phyloP scores from a whole-genome alignment of 2,329 filamentous ascomycete species.

The Macrophomina tecta region DNA sequence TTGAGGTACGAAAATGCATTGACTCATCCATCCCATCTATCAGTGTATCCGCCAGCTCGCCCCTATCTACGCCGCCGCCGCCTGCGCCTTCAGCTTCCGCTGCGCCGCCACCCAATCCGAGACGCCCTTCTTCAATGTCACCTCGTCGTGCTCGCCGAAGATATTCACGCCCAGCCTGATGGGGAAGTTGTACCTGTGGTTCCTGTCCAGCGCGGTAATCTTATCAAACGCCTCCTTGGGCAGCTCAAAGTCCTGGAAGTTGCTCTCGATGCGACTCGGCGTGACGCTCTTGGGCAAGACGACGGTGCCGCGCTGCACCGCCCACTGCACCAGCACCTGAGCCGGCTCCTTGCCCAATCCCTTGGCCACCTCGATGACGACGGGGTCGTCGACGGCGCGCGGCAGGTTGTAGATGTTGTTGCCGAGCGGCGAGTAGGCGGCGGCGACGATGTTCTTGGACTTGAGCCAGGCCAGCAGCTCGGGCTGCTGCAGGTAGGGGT shows the following conservation, averaged over 20 bases:
- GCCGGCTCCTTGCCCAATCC: conserved; percentile 76
- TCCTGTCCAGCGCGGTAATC: conserved; percentile 45
- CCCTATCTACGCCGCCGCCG: not conserved
- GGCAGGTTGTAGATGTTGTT: conserved; percentile 63
- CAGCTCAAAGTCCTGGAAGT: conserved; percentile 43
- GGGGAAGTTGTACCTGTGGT: conserved; percentile 39
- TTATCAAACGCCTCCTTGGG: conserved; percentile 38
- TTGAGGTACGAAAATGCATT: too few relatives aligned
- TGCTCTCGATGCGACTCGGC: conserved; percentile 38
- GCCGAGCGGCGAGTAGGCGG: conserved; percentile 59
- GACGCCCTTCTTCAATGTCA: conserved; percentile 37
- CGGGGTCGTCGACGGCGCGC: conserved; percentile 74
- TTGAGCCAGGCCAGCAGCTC: conserved; percentile 63
- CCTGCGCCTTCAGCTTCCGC: conserved; percentile 31
- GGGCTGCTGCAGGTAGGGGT: conserved; percentile 70
- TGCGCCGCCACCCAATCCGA: conserved; percentile 45
- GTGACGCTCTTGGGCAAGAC: conserved; percentile 74
- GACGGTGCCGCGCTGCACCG: conserved; percentile 77
- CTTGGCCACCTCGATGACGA: conserved; percentile 69
- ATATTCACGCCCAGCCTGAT: conserved; percentile 28
- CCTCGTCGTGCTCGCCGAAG: conserved; percentile 25
- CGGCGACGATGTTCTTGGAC: conserved; percentile 54
- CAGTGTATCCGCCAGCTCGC: not conserved
- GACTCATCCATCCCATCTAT: too few relatives aligned
- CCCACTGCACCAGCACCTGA: conserved; percentile 85